Conservation (phyloP, 495 filamentous ascomycete species). For the Aspergillus mulundensis region DNA sequence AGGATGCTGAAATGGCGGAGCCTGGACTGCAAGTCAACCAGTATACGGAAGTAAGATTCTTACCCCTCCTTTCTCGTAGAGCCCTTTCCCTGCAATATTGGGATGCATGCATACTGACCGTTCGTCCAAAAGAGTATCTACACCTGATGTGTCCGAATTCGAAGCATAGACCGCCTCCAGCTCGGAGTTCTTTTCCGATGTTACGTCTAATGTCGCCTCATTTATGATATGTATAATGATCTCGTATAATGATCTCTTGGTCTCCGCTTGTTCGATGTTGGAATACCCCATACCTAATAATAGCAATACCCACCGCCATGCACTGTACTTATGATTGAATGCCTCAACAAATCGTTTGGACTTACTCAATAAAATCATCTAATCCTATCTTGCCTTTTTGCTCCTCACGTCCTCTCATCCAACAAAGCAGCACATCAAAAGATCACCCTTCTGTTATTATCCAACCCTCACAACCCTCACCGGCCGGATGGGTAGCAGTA, state of each 20-base stretch:
- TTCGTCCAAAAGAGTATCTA: slow-evolving; percentile 36
- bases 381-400: neutral
- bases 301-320: neutral
- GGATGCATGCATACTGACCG: slow-evolving; percentile 6
- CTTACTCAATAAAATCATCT: neutral
- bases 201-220: neutral
- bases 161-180: neutral
- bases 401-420: no score
- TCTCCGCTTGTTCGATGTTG: neutral
- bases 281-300: neutral
- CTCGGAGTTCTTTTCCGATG: neutral
- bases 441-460: no score
- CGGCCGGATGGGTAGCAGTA: neutral
- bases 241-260: neutral
- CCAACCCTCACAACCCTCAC: no score
- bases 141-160: slow-evolving; percentile 20
- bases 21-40: slow-evolving; percentile 71
- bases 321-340: neutral
- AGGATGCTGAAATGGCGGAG: slow-evolving; percentile 87
- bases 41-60: slow-evolving; percentile 56
- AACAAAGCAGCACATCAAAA: no score
- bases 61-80: neutral
- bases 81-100: neutral
- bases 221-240: no score
- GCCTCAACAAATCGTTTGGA: neutral